Evolutionary conservation across 805 yeast genomes (phyloP), one percentile per base, ranked within the genome.

Genomic region (Saturnispora diversa): DNA sequence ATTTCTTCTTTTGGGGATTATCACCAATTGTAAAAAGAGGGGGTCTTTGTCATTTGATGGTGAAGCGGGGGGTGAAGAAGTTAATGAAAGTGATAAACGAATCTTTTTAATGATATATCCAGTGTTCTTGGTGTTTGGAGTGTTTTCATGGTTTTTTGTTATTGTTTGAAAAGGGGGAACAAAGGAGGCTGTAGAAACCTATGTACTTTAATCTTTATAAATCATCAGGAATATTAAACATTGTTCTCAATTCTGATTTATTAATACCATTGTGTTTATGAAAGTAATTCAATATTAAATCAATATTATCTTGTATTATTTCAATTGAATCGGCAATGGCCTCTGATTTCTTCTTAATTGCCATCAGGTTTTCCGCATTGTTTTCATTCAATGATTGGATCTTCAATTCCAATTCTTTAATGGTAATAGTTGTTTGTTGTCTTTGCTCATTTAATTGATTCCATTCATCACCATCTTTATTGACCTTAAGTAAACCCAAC

Each of bases 91-190:
- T 20, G 79, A 77, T 19, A 75, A 75, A 16, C 60, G 79, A 42
- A 65, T 74, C 2, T 58, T 72, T 19, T 59, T 75, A 40, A 75
- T 77, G 39, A 60, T 74, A 6, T 74, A 72, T 46, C 80, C 80
- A 1, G 68, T 75, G 10, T 66, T 65, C 10, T 60, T 74, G 43
- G 69, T 74, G 56, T 74, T 69, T 51, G 67, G 74, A 2, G 63
- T 72, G 2, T 66, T 74, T 46, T 62, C 75, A 27, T 75, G 79
- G 79, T 60, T 75, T 25, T 69, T 65, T 39, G 71, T 74, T 12
- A 74, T 74, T 32, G 68, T 74, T 13, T 48, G 36, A 23, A 13
- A n/a, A 23, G 16, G 12, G 10, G 19, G 19, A 17, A 17, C 23
- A 19, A 35, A 4, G 10, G 9, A 9, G 13, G 28, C 5, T 15